Percentiles rank a stretch among this genome's conserved stretches.
These are phyloP conservation scores for Saksenaea vasiformis DNA, from an alignment of 371 early-diverging fungal species.

Conservation along the genomic window DNA sequence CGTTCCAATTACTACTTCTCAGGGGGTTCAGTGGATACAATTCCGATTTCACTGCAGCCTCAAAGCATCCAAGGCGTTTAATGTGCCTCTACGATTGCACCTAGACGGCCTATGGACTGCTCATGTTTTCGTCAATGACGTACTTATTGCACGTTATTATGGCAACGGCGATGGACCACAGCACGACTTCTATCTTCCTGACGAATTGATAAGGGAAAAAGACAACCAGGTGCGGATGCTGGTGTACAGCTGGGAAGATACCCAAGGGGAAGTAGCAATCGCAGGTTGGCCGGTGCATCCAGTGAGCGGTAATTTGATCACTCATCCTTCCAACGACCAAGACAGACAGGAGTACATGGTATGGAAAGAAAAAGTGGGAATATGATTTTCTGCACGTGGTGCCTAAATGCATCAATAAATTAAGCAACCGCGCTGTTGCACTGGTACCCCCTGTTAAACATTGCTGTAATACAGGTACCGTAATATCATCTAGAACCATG, in stretches of 20 bases:
- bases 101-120: conserved; percentile 68
- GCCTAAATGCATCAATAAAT: background rate
- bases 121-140: conserved; percentile 63
- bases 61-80: conserved; percentile 19
- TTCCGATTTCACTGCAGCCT: conserved; percentile 37
- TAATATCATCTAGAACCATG: background rate
- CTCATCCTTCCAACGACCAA: background rate
- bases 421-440: background rate
- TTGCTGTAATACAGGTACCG: background rate
- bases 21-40: conserved; percentile 42
- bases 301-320: conserved; percentile 32
- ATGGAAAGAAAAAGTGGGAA: conserved; percentile 19
- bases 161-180: conserved; percentile 78
- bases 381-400: conserved; percentile 1
- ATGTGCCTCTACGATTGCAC: conserved; percentile 66
- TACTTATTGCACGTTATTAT: conserved; percentile 70
- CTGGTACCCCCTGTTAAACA: background rate
- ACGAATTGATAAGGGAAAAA: conserved; percentile 47
- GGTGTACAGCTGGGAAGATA: conserved; percentile 47
- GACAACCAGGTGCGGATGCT: conserved; percentile 40
- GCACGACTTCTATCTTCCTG: conserved; percentile 74
- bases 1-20: conserved; percentile 18
- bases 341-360: conserved; percentile 25
- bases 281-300: conserved; percentile 46
- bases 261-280: conserved; percentile 27